These are phyloP conservation scores for Periconia digitata DNA, from an alignment of 2,329 filamentous ascomycete genomes.

Conservation along the genomic window DNA sequence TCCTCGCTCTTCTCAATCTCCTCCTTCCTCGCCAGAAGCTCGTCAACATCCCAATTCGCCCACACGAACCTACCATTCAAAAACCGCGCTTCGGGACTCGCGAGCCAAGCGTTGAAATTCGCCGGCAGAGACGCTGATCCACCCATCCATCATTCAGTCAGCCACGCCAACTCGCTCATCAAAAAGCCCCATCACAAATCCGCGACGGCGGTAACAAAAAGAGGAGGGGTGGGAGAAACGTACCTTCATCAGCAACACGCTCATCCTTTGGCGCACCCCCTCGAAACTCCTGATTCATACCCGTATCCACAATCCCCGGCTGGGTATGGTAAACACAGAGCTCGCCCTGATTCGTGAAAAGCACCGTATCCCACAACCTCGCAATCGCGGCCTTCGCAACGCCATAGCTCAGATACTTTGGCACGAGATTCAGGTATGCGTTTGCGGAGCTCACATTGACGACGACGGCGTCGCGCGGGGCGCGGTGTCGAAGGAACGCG, in stretches of 20 bases:
- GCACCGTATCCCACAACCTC: conserved; percentile 42
- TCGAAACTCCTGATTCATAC: conserved; percentile 28
- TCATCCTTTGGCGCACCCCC: conserved; percentile 10
- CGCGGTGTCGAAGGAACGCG: conserved; percentile 23
- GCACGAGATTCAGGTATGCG: conserved; percentile 16
- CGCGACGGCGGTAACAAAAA: too few species aligned
- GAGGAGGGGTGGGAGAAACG: not conserved
- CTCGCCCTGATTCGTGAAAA: conserved; percentile 40
- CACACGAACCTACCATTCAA: conserved; percentile 21
- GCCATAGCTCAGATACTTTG: conserved; percentile 30
- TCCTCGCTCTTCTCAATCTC: conserved; percentile 27
- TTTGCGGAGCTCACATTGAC: conserved; percentile 23
- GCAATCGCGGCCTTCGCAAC: conserved; percentile 39
- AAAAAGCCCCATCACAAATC: too few species aligned
- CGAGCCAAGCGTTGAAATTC: conserved; percentile 37
- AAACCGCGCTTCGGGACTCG: conserved; percentile 21
- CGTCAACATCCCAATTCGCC: conserved; percentile 37
- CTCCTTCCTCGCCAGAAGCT: conserved; percentile 24
- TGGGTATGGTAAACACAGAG: conserved; percentile 45
- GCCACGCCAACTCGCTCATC: not conserved
- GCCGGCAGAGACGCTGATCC: conserved; percentile 15
- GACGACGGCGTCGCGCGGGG: conserved; percentile 15
- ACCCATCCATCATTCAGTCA: not conserved
- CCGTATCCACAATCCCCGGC: conserved; percentile 46
- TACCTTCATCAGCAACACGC: conserved; percentile 13